Percentiles rank a stretch among this genome's conserved stretches.
These are phyloP conservation scores for Melanogaster broomeanus DNA, from an alignment of 768 basidiomycete genomes.

Conservation along the genomic window DNA sequence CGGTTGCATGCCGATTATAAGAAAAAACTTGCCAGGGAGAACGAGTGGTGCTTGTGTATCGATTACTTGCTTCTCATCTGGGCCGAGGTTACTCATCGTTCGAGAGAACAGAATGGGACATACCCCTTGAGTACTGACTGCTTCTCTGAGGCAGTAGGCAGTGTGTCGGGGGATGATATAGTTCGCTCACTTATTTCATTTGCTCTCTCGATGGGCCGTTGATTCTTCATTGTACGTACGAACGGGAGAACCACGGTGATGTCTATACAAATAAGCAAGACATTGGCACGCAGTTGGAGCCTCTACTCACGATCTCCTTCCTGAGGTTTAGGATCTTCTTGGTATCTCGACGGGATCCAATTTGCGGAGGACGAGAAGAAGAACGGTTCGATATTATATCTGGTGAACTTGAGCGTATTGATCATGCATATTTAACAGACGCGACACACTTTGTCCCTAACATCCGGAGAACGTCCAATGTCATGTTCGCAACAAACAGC, in stretches of 20 bases:
- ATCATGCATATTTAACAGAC: neutral
- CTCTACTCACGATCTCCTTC: slow-evolving; percentile 40
- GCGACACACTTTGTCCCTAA: slow-evolving; percentile 37
- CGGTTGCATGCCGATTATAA: neutral
- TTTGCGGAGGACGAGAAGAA: slow-evolving; percentile 46
- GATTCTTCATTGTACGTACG: slow-evolving; percentile 40
- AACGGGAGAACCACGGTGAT: slow-evolving; percentile 46
- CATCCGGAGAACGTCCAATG: slow-evolving; percentile 34
- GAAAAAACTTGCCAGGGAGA: slow-evolving; percentile 17
- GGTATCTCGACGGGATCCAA: slow-evolving; percentile 45
- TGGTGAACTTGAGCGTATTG: slow-evolving; percentile 12
- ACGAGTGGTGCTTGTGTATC: slow-evolving; percentile 36
- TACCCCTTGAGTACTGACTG: slow-evolving; percentile 19
- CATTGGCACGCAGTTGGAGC: neutral
- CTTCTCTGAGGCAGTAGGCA: neutral
- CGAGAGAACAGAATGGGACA: neutral
- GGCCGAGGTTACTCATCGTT: neutral
- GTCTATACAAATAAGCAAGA: slow-evolving; percentile 27
- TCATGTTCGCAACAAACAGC: slow-evolving; percentile 39
- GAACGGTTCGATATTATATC: slow-evolving; percentile 45
- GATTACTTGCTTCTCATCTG: slow-evolving; percentile 27
- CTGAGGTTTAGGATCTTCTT: slow-evolving; percentile 30
- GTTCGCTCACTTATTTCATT: slow-evolving; percentile 19
- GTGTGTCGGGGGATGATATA: neutral
- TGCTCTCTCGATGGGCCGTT: slow-evolving; percentile 14